phyloP scores from a whole-genome alignment of 768 basidiomycete species.

The Mycena vitilis region DNA sequence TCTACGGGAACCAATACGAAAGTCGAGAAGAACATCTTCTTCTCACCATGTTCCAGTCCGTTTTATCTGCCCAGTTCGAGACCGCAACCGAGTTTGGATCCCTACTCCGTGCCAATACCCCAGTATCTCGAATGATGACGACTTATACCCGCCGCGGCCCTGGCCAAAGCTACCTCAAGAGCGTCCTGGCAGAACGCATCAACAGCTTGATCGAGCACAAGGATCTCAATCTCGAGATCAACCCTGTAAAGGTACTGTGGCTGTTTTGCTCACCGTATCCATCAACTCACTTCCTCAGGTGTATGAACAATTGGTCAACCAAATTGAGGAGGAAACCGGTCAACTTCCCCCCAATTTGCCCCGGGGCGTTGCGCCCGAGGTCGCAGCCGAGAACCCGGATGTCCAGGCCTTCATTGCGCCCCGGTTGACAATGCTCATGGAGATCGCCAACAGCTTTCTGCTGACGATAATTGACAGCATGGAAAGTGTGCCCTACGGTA shows the following conservation, averaged over 20 bases:
- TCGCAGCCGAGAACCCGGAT: conserved; percentile 93
- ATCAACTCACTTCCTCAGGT: conserved; percentile 64
- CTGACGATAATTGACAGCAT: conserved; percentile 98
- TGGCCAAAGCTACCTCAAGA: conserved; percentile 98
- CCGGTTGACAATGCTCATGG: conserved; percentile 98
- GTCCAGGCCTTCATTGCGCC: conserved; percentile 99
- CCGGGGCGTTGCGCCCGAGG: conserved; percentile 92
- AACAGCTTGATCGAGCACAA: conserved; percentile 99
- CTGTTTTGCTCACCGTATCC: neutral
- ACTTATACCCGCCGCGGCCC: conserved; percentile 99
- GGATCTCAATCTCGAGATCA: conserved; percentile 98
- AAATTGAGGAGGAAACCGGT: conserved; percentile 98
- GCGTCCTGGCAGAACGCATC: conserved; percentile 96
- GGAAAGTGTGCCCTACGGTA: conserved; percentile 99
- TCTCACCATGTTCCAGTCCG: conserved; percentile 99
- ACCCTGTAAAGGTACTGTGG: conserved; percentile 88
- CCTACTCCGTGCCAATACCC: conserved; percentile 96
- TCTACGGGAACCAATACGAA: conserved; percentile 99
- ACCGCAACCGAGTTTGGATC: conserved; percentile 99
- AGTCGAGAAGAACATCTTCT: conserved; percentile 97
- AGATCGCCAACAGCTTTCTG: conserved; percentile 98
- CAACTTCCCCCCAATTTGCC: conserved; percentile 91
- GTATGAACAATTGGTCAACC: conserved; percentile 99
- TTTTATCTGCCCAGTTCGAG: conserved; percentile 98
- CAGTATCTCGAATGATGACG: conserved; percentile 99